These are phyloP conservation scores for Citrullus amarus DNA, from an alignment of 306 rosid genomes.

Conservation along the genomic window DNA sequence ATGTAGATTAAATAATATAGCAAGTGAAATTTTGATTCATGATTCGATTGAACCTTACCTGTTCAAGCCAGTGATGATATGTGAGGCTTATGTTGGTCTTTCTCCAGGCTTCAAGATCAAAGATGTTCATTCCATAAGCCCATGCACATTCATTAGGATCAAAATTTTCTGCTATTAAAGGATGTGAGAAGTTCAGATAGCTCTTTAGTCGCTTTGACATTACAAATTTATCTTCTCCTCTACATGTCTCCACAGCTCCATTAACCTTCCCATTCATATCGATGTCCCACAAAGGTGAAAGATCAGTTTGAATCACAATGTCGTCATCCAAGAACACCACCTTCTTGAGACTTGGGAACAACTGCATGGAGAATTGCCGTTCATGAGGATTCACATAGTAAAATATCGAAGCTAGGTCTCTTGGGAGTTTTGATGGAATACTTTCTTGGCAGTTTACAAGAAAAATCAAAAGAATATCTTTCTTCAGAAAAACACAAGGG, in stretches of 20 bases:
- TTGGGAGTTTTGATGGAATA: background rate
- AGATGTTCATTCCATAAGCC: conserved; percentile 99
- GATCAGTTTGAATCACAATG: conserved; percentile 91
- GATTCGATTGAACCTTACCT: conserved; percentile 20
- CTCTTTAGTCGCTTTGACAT: conserved; percentile 86
- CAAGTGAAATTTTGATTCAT: background rate
- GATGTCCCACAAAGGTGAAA: conserved; percentile 95
- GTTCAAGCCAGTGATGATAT: conserved; percentile 84
- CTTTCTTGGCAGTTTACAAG: background rate
- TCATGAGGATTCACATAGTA: background rate
- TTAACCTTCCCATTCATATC: conserved; percentile 87
- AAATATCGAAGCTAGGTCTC: background rate
- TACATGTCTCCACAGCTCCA: conserved; percentile 95
- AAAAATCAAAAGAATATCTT: background rate
- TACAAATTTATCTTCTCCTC: conserved; percentile 87
- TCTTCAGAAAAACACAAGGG: background rate
- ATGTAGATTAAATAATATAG: background rate
- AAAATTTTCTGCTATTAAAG: conserved; percentile 48
- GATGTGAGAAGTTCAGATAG: conserved; percentile 97
- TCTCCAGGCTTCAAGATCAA: conserved; percentile 94
- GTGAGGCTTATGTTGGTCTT: conserved; percentile 82
- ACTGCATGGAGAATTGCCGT: conserved; percentile 23
- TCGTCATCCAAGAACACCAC: conserved; percentile 95
- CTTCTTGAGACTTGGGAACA: conserved; percentile 88
- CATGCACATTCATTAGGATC: conserved; percentile 81